These are phyloP conservation scores for Anethum foeniculum DNA, from an alignment of 140 eudicot species.

Conservation along the genomic window DNA sequence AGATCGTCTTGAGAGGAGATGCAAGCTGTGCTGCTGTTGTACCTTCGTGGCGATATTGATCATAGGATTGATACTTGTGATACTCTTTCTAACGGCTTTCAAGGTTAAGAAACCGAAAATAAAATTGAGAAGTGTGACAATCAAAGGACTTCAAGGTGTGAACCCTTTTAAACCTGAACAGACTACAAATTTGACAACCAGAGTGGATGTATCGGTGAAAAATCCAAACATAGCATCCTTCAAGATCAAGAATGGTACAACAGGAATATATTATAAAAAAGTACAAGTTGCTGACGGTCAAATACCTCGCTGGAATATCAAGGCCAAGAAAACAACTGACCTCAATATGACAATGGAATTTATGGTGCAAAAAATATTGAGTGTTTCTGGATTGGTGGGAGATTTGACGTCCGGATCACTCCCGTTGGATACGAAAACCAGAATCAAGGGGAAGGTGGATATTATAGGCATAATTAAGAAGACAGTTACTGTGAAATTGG, in stretches of 20 bases:
- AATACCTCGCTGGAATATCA: constrained; percentile 30
- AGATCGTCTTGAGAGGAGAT: constrained; percentile 13
- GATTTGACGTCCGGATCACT: constrained; percentile 31
- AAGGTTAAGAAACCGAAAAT: constrained; percentile 45
- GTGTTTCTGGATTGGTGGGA: constrained; percentile 12
- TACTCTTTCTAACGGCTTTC: constrained; percentile 42
- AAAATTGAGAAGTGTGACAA: constrained; percentile 26
- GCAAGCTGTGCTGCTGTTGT: constrained; percentile 37
- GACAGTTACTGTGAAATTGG: constrained; percentile 35
- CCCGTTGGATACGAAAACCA: constrained; percentile 27
- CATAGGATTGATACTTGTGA: constrained; percentile 22
- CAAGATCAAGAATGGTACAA: constrained; percentile 27
- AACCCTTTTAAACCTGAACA: constrained; percentile 6
- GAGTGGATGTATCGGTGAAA: constrained; percentile 46
- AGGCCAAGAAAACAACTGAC: constrained; percentile 36
- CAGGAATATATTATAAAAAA: constrained; percentile 33
- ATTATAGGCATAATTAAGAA: constrained; percentile 32
- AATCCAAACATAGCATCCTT: constrained; percentile 61
- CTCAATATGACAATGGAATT: constrained; percentile 34
- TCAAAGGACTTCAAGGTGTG: constrained; percentile 26
- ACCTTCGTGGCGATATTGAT: constrained; percentile 24
- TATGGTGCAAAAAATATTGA: constrained; percentile 16
- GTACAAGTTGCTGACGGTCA: constrained; percentile 35
- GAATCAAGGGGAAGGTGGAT: constrained; percentile 41
- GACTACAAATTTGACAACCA: constrained; percentile 25